A percentile compares a stretch with the other conserved stretches of the same genome.
Conservation (phyloP, 139 green algal species). For the Chlamydomonas asymmetrica region DNA sequence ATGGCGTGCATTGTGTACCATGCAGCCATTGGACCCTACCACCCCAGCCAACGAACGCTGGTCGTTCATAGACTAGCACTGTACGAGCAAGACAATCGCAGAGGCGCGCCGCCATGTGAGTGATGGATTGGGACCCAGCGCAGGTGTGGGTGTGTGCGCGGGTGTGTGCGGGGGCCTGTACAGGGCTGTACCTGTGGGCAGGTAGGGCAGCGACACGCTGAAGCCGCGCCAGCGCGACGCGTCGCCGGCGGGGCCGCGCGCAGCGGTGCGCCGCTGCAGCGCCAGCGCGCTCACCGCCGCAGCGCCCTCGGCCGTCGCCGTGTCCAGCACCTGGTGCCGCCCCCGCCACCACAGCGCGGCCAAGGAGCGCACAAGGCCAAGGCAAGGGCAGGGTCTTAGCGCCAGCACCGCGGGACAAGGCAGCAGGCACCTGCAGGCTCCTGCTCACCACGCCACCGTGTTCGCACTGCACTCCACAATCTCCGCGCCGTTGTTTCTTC, state of each 20-base stretch:
- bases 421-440: no score
- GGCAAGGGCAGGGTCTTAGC: no score
- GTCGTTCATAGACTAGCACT: background rate
- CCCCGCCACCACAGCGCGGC: background rate
- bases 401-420: no score
- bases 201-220: conserved; percentile 60
- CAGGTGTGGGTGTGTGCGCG: no score
- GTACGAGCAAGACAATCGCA: no score
- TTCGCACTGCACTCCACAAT: no score
- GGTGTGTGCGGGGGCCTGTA: background rate
- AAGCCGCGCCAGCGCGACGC: conserved; percentile 60
- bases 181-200: conserved; percentile 19
- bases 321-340: background rate
- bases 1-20: background rate
- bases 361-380: no score
- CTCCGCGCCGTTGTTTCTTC: no score
- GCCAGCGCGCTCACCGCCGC: conserved; percentile 3
- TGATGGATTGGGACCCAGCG: no score
- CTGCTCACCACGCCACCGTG: no score
- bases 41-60: background rate
- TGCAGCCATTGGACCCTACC: background rate
- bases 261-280: conserved; percentile 22
- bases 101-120: no score
- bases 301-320: background rate
- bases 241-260: conserved; percentile 1